These are phyloP conservation scores for Boechera retrofracta DNA, from an alignment of 345 rosid species.

Conservation along the genomic window DNA sequence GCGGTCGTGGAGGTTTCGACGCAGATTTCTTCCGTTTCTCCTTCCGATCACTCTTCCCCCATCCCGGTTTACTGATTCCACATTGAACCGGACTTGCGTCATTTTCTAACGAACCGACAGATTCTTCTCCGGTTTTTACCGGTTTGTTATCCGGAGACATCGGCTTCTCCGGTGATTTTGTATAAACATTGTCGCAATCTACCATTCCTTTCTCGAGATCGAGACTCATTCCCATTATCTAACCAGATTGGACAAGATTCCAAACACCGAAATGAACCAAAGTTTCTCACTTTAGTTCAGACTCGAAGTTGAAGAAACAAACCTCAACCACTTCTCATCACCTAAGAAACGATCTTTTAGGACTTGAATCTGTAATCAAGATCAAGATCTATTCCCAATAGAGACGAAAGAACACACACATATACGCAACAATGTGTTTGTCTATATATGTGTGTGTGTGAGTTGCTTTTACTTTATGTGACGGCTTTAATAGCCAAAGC, in stretches of 20 bases:
- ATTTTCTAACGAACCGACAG: conserved; percentile 40
- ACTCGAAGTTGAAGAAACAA: conserved; percentile 26
- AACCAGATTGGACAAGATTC: conserved; percentile 38
- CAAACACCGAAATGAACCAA: conserved; percentile 14
- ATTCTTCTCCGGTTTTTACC: conserved; percentile 50
- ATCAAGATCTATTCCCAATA: conserved; percentile 35
- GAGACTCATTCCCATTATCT: conserved; percentile 41
- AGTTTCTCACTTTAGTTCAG: conserved; percentile 29
- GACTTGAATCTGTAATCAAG: conserved; percentile 24
- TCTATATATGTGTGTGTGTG: not conserved
- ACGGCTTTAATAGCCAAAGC: conserved; percentile 39
- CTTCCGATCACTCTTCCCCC: conserved; percentile 49
- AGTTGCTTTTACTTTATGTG: conserved; percentile 26
- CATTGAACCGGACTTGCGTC: conserved; percentile 32
- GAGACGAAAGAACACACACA: conserved; percentile 35
- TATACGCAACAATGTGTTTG: conserved; percentile 30
- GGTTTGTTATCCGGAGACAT: not conserved
- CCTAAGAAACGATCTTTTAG: conserved; percentile 8
- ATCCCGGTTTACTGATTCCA: conserved; percentile 43
- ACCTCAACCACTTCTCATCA: not conserved
- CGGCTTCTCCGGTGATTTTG: conserved; percentile 8
- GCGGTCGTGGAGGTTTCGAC: conserved; percentile 94
- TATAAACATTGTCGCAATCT: conserved; percentile 45
- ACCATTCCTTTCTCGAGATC: conserved; percentile 74
- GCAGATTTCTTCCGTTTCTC: conserved; percentile 62